Base-by-base conservation (phyloP, 345 rosid genomes). In the Barbarea vulgaris region DNA sequence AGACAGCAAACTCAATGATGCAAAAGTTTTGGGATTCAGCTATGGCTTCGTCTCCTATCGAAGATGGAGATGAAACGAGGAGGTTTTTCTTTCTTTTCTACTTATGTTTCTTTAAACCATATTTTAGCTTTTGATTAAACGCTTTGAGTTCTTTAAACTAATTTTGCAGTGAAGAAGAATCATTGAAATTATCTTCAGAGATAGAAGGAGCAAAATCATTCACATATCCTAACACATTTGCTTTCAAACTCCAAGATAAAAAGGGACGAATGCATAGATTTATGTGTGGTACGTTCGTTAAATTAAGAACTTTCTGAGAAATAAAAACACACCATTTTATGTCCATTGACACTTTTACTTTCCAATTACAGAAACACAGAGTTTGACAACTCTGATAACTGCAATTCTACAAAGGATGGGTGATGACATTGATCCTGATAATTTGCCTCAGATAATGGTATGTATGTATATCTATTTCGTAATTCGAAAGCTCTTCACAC, bases 11-110 rank as follows among this genome's bases (percentile, higher is more conserved):
- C 87, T 64, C 93, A 27, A 84, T 93, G 97, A 89, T 93, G 96
- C 98, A 96, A 76, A 96, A 86, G 77, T 93, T 96, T 85, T 96
- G 99, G 98, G 99, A 96, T 84, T 91, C 99, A 1, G 96, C 98
- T 65, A 88, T 93, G 93, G 81, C 90, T 55, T 63, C 84, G 59
- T 84, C 91, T 81, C 88, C 90, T 52, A 52, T 70, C 36, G 99
- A 87, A 48, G 97, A 95, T 25, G 93, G 85, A 1, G 99, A 95
- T 7, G 99, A 93, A n/a, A 60, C 82, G 31, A 91, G 98, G 96
- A 75, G 79, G 79, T 74, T 89, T 41, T 4, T 24, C 24, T 75
- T 24, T 7, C 9, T 52, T 75, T 12, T 15, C 59, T 51, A 51
- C 77, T 4, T 30, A 61, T 60, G 46, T 74, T 75, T 25, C 21